Base-by-base conservation (phyloP, 306 rosid genomes). In the Crotalaria pallida region DNA sequence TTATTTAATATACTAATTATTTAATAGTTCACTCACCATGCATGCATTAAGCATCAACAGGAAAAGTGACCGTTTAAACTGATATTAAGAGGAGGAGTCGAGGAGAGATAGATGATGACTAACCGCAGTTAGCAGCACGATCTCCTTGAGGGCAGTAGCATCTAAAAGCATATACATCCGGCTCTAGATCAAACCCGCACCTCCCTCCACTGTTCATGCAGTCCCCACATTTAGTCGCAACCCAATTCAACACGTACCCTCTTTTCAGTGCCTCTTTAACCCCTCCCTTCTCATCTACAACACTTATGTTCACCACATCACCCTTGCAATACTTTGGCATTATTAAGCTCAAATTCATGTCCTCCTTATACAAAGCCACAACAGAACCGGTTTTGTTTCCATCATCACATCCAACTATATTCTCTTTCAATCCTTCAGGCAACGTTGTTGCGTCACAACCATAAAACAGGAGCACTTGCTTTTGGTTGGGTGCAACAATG, bases 221-320 rank as follows among this genome's bases (percentile, higher is more conserved):
- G 0, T 0, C 0, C 2, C 6, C 29, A 49, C 88, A 87, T 23
- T 63, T 2, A 0, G 21, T 19, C 0, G 76, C 91, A 0, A 3
- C 8, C 91, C 91, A 86, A 0, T 22, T 59, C 67, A 84, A 12
- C 72, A 48, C 23, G 26, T 81, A 77, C 36, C 91, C 91, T 69
- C 72, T 71, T 7, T 45, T 71, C 73, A 77, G 2, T 3, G 23
- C 78, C 18, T 57, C 82, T 16, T 31, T 10, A 21, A 58, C 2
- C 3, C n/a, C 41, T 4, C 19, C 56, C 22, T 3, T 17, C 48
- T 31, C 65, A 16, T 0, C 49, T 2, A 15, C 61, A 2, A 23
- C 31, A 27, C 31, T 57, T 17, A 65, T n/a, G 0, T 11, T 44
- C 65, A 61, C 73, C 60, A 27, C 5, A 16, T 3, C 17, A 6